Evolutionary conservation across 306 rosid genomes (phyloP).

Genomic region (Gastrolobium villosum): DNA sequence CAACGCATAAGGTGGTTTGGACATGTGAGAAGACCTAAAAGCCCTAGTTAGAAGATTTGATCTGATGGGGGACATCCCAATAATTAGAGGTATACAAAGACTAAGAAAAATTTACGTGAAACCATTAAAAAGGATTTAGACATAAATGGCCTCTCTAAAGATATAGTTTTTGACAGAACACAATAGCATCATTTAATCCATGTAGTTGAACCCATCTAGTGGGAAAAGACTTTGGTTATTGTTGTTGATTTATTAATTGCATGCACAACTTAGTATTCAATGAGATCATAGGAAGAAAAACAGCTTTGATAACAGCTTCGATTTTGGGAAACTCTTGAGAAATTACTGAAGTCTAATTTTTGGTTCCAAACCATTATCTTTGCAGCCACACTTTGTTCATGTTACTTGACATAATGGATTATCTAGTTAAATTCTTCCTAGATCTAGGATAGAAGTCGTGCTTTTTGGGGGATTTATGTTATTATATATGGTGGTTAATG

Average conservation of each 20-base stretch:
- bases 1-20: background rate
- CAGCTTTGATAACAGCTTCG: too few species aligned
- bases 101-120: background rate
- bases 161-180: background rate
- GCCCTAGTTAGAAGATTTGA: background rate
- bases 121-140: conserved; percentile 1
- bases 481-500: background rate
- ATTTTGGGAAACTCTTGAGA: too few species aligned
- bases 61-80: background rate
- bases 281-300: background rate
- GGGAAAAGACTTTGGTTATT: background rate
- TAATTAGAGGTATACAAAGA: background rate
- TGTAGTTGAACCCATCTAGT: background rate
- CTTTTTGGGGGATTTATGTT: background rate
- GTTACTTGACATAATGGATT: background rate
- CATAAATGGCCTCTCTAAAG: background rate
- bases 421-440: background rate
- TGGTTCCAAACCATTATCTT: conserved; percentile 6
- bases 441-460: background rate
- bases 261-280: conserved; percentile 16
- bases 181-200: background rate
- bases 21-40: background rate
- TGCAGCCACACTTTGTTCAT: background rate
- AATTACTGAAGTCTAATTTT: background rate
- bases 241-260: background rate